These are phyloP conservation scores for Diaporthe batatas DNA, from an alignment of 2,329 filamentous ascomycete species.

Conservation along the genomic window DNA sequence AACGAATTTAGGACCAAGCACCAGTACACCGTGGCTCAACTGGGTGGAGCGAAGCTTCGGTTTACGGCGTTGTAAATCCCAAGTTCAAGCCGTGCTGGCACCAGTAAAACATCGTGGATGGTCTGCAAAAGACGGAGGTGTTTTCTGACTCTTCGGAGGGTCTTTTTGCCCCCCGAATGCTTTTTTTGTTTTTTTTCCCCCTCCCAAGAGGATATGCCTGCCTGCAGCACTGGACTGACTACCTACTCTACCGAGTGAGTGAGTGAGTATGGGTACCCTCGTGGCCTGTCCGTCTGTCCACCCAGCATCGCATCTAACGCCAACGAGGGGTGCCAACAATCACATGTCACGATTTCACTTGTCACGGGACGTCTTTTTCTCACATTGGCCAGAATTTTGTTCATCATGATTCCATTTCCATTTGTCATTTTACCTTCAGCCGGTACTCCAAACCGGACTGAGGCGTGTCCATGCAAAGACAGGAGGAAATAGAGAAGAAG, in stretches of 20 bases:
- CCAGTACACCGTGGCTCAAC: not conserved
- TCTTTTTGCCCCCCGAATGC: not conserved
- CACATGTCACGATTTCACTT: not conserved
- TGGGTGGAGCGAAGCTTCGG: slow-evolving; percentile 7
- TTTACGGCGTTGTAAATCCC: not conserved
- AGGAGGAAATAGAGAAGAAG: not conserved
- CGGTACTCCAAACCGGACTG: slow-evolving; percentile 1
- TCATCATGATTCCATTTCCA: slow-evolving; percentile 26
- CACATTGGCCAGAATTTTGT: not conserved
- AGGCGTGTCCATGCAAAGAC: slow-evolving; percentile 30
- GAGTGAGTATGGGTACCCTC: too few species aligned
- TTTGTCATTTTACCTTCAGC: slow-evolving; percentile 9
- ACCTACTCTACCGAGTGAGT: too few species aligned
- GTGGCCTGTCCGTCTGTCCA: too few species aligned
- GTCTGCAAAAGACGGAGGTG: slow-evolving; percentile 24
- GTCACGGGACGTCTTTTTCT: too few species aligned
- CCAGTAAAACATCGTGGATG: slow-evolving; percentile 15
- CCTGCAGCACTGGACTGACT: too few species aligned
- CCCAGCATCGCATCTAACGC: too few species aligned
- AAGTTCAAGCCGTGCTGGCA: not conserved
- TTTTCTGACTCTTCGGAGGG: slow-evolving; percentile 32
- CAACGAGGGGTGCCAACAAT: not conserved
- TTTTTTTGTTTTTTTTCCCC: too few species aligned
- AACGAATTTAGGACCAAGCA: not conserved
- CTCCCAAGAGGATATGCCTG: too few species aligned